Base-by-base conservation (phyloP, 192 early-diverging fungal species). In the Coemansia sp. region DNA sequence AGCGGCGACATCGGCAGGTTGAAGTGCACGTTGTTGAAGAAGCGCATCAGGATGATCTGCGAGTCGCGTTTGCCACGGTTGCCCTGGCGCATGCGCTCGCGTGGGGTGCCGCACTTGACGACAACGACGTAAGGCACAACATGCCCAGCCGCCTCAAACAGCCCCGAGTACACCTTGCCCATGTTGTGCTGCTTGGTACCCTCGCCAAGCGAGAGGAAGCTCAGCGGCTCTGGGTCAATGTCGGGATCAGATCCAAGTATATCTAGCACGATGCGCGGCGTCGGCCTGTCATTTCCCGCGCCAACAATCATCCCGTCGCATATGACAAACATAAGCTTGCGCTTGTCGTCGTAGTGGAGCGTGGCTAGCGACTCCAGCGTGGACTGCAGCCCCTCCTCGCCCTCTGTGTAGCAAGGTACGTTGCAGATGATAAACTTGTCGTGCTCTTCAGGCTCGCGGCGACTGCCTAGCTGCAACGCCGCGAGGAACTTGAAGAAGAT, bases 11-110 rank as follows among this genome's bases (percentile, higher is more conserved):
- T 98, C 18, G 92, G 84, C 60, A 88, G 85, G 71, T 97, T 91
- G 75, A 94, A 97, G 78, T 98, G 94, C 14, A 99, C 94, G 67
- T 95, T 91, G 72, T 94, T 94, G 67, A 99, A 86, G 89, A 98
- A 99, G 35, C 90, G 86, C 97, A 99, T 99, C 74, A 97, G 85
- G 21, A 99, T 88, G 84, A 99, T 90, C 73, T 99, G 97, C 61
- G 97, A 99, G 85, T 99, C 97, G 65, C 97, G 93, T 86, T 99
- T 99, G 63, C 97, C 97, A 55, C 96, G 87, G 76, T 99, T 99
- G 76, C 97, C 97, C n/a, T 95, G 95, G 60, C 90, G 85, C 23
- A 88, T 84, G 36, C 90, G 79, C 83, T 99, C 97, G 15, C 78
- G 85, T 23, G 91, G 89, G 23, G 88, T 90, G 16, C 97, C 97